Base-by-base conservation (phyloP, 139 green algal species). In the Tetradesmus obliquus region DNA sequence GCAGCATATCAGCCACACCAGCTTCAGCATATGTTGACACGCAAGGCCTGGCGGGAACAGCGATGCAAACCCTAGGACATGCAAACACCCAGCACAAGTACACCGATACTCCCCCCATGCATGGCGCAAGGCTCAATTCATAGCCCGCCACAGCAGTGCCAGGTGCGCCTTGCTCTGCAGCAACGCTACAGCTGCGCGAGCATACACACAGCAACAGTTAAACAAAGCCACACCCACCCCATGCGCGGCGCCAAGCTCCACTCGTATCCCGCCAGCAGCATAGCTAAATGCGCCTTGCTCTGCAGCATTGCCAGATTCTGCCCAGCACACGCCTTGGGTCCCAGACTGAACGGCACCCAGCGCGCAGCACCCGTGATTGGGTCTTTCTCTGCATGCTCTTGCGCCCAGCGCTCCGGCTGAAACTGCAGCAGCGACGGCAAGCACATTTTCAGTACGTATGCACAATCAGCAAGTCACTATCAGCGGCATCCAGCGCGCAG, bases 301-400 rank as follows among this genome's bases (percentile, higher is more conserved):
- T 83, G 60, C 69, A 83, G 51, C 86, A 90, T 45, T 60, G 86
- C 86, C 51, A 90, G 22, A 51, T 69, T 90, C 71, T 90, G 86
- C 3, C 86, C 86, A 24, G 86, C 86, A 24, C 86, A 90, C 51
- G 86, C 69, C 86, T 90, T 90, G 19, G 86, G 86, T 6, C 86
- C 86, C 8, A 90, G 51, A 69, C 86, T 90, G 86, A 90, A 90
- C 2, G 86, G 86, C 51, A 90, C 53, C 51, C 45, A 90, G 51
- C 32, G 55, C 8, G 45, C 20, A 24, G 86, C 86, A 15, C 86
- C 86, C 3, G 62, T 84, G 20, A 22, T 17, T n/a, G 86, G 86
- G 60, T 88, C 84, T 58, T 79, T 88, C 12, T 80, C 58, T 19
- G 60, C n/a, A 20, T 90, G 86, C 17, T 51, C 53, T 3, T 90